Evolutionary conservation across 2,329 filamentous ascomycete genomes (phyloP).

Genomic region (Cladosporium sp.): DNA sequence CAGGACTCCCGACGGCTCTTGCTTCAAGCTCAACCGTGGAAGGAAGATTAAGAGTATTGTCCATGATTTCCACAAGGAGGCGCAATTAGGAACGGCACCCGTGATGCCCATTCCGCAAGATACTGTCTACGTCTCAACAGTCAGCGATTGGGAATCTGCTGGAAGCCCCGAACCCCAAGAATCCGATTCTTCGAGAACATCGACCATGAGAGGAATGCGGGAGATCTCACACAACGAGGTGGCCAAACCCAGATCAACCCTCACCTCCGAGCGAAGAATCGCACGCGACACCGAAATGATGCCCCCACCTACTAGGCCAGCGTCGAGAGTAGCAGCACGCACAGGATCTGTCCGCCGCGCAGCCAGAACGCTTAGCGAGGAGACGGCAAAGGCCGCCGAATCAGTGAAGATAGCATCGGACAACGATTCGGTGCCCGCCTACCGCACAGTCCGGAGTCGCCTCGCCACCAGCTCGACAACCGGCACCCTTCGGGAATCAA

Average conservation of each 20-base stretch:
- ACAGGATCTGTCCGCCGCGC: slow-evolving; percentile 24
- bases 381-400: slow-evolving; percentile 20
- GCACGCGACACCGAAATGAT: slow-evolving; percentile 28
- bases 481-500: slow-evolving; percentile 20
- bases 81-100: slow-evolving; percentile 41
- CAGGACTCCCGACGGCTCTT: slow-evolving; percentile 40
- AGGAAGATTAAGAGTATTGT: slow-evolving; percentile 45
- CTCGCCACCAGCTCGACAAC: slow-evolving; percentile 14
- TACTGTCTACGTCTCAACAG: slow-evolving; percentile 39
- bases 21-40: slow-evolving; percentile 42
- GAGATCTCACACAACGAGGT: slow-evolving; percentile 44
- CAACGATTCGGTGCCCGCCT: slow-evolving; percentile 19
- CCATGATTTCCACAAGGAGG: slow-evolving; percentile 44
- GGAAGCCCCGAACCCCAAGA: slow-evolving; percentile 34
- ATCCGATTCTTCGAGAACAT: slow-evolving; percentile 25
- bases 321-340: slow-evolving; percentile 20
- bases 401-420: slow-evolving; percentile 16
- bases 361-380: slow-evolving; percentile 30
- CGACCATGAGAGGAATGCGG: slow-evolving; percentile 35
- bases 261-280: slow-evolving; percentile 16
- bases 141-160: slow-evolving; percentile 28
- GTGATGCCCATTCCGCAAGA: slow-evolving; percentile 45
- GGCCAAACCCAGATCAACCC: slow-evolving; percentile 16
- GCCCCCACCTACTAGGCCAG: slow-evolving; percentile 25
- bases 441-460: slow-evolving; percentile 14